phyloP scores from a whole-genome alignment of 768 basidiomycete species.

The Tubosaeta brunneosetosa region DNA sequence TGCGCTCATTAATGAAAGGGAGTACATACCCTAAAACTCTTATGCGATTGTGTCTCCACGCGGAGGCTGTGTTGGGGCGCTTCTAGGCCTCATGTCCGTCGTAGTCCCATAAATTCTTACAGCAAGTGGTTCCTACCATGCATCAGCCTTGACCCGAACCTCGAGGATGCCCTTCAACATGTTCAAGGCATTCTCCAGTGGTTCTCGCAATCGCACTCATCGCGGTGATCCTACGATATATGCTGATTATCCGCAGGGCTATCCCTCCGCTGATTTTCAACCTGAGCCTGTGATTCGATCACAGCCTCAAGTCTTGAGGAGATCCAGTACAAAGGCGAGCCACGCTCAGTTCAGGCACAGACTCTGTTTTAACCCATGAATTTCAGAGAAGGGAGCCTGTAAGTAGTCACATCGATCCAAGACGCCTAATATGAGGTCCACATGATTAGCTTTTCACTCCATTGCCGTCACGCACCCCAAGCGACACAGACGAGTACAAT shows the following conservation, averaged over 20 bases:
- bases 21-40: no score
- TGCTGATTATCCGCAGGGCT: conserved; percentile 25
- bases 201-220: conserved; percentile 30
- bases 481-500: conserved; percentile 29
- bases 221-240: conserved; percentile 25
- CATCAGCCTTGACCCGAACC: conserved; percentile 16
- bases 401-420: conserved; percentile 9
- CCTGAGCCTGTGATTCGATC: conserved; percentile 17
- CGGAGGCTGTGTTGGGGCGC: background rate
- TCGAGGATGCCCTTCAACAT: conserved; percentile 35
- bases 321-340: conserved; percentile 25
- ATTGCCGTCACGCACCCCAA: conserved; percentile 30
- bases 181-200: conserved; percentile 31
- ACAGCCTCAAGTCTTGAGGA: conserved; percentile 24
- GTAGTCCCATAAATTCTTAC: conserved; percentile 26
- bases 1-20: conserved; percentile 1
- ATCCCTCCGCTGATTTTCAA: conserved; percentile 24
- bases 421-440: conserved; percentile 2
- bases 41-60: background rate
- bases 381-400: conserved; percentile 31
- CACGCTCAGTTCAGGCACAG: background rate
- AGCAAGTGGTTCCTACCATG: conserved; percentile 6
- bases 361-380: conserved; percentile 11
- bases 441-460: conserved; percentile 28
- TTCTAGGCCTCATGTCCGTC: conserved; percentile 28